Evolutionary conservation across 208 protist genomes (phyloP), one percentile per base, ranked within the genome.

Genomic region (Leishmania martiniquensis): DNA sequence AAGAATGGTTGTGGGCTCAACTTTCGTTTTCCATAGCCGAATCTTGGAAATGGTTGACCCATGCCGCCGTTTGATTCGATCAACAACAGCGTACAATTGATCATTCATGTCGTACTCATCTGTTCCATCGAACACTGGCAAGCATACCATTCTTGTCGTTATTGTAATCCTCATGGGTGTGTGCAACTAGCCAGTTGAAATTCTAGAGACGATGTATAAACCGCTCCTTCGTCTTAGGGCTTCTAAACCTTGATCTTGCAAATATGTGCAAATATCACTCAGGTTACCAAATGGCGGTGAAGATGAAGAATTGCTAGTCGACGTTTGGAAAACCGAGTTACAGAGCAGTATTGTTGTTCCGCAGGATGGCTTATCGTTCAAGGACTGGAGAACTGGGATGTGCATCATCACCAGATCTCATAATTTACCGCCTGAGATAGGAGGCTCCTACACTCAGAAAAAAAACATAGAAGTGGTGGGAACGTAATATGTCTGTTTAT

Each of bases 1-100:
- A 0, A 97, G 69, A 67, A 93, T 90, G 1, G 81, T 88, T 10
- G 75, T 79, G 2, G 93, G 93, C 54, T 97, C 90, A 12, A 97
- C 89, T 60, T 91, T 87, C 29, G 86, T 84, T 44, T 90, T 80
- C 91, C 91, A 97, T 49, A 97, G 72, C 1, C 76, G 79, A 65
- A 95, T 69, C 3, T 87, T 65, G 7, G 68, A 63, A 15, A 84
- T 68, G 13, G 88, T 89, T 12, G 84, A 85, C 9, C 90, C 90
- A 80, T 97, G 93, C 22, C 76, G 62, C 49, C 77, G 47, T 59
- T 90, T 87, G 17, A 97, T 91, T 44, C 83, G 77, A 42, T 91
- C 72, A 15, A 70, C 74, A 6, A 97, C 81, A 20, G 57, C 73
- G 72, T 83, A 92, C 12, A 97, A 73, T 37, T 87, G 81, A 2